phyloP scores from a whole-genome alignment of 1,139 yeast genomes.

The Yamadazyma diospyri region DNA sequence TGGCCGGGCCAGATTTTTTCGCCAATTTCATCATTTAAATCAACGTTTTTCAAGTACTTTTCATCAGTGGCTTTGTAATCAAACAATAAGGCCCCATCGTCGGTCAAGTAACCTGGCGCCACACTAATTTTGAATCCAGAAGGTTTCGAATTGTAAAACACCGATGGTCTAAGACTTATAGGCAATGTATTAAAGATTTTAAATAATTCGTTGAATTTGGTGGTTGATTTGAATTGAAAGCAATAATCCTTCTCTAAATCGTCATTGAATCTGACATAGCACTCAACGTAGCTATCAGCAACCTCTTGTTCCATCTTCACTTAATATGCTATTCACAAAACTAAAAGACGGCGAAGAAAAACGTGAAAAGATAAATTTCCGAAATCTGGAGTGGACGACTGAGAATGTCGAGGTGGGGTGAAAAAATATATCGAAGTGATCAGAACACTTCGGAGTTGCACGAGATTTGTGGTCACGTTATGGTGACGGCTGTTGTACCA shows the following conservation, averaged over 20 bases:
- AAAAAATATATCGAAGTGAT: constrained; percentile 1
- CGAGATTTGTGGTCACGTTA: no score
- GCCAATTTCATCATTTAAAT: constrained; percentile 45
- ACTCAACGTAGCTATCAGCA: constrained; percentile 39
- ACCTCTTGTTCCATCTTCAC: constrained; percentile 1
- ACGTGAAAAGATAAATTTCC: no score
- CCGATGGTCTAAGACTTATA: constrained; percentile 72
- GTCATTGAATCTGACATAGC: constrained; percentile 80
- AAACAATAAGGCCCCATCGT: constrained; percentile 77
- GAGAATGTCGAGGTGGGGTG: constrained; percentile 2
- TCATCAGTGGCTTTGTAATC: constrained; percentile 51
- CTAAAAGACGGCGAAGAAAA: no score
- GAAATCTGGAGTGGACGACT: constrained; percentile 1
- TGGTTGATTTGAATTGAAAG: constrained; percentile 61
- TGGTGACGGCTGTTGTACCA: no score
- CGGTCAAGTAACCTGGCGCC: constrained; percentile 82
- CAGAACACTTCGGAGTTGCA: no score
- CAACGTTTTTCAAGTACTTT: constrained; percentile 42
- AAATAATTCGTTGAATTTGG: constrained; percentile 56
- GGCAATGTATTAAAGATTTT: constrained; percentile 66
- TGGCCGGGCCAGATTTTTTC: constrained; percentile 87
- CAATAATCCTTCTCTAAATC: constrained; percentile 89
- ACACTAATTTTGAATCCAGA: constrained; percentile 62
- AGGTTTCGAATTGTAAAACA: constrained; percentile 67
- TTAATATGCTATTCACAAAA: no score